Conservation (phyloP, 495 filamentous ascomycete species). For the Aspergillus bridgeri region DNA sequence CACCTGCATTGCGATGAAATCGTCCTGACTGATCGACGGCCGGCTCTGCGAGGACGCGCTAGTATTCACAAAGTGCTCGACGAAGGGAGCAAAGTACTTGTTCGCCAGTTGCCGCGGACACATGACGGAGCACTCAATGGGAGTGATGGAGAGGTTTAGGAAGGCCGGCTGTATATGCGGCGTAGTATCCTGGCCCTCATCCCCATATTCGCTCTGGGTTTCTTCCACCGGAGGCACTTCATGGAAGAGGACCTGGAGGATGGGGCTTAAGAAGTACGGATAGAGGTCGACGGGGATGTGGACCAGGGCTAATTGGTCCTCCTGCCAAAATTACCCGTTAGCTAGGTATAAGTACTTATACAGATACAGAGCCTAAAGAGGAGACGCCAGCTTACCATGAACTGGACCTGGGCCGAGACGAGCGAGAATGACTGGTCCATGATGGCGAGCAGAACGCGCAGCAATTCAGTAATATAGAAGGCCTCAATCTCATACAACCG, state of each 20-base stretch:
- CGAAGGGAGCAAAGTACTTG: slow-evolving; percentile 69
- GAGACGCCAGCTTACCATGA: slow-evolving; percentile 47
- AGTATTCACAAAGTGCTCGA: slow-evolving; percentile 42
- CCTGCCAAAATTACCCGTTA: slow-evolving; percentile 50
- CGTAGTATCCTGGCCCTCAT: slow-evolving; percentile 30
- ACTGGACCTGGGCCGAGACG: slow-evolving; percentile 54
- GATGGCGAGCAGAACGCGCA: background rate
- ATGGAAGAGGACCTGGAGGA: slow-evolving; percentile 79
- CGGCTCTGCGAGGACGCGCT: slow-evolving; percentile 37
- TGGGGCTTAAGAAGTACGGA: slow-evolving; percentile 73
- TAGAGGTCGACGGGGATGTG: slow-evolving; percentile 87
- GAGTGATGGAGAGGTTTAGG: slow-evolving; percentile 88
- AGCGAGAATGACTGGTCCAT: slow-evolving; percentile 50
- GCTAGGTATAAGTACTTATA: slow-evolving; percentile 8
- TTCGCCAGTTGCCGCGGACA: slow-evolving; percentile 71
- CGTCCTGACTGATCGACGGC: slow-evolving; percentile 74
- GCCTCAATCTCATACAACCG: background rate
- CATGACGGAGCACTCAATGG: slow-evolving; percentile 88
- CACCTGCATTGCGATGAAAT: slow-evolving; percentile 85
- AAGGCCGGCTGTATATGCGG: slow-evolving; percentile 63
- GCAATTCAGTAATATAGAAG: background rate
- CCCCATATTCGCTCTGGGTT: slow-evolving; percentile 23
- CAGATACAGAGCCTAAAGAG: background rate
- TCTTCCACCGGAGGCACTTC: slow-evolving; percentile 41
- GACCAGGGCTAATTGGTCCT: slow-evolving; percentile 80